phyloP scores from a whole-genome alignment of 2,329 filamentous ascomycete genomes.

The Parafenestella ontariensis region DNA sequence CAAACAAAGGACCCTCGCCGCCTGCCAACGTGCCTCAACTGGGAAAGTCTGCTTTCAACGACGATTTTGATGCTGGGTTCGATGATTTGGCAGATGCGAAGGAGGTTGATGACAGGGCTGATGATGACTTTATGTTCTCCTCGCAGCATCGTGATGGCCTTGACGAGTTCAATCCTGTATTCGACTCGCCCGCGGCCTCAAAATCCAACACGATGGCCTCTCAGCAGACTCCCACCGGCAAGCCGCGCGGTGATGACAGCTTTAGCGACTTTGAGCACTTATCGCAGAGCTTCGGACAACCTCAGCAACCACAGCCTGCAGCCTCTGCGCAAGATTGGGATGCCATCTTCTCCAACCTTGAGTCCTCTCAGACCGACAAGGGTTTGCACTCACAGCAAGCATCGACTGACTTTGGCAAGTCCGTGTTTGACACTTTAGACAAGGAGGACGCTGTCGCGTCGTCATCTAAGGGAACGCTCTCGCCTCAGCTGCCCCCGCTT shows the following conservation, averaged over 20 bases:
- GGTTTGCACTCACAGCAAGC: slow-evolving; percentile 39
- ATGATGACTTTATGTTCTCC: slow-evolving; percentile 82
- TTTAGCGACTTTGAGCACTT: slow-evolving; percentile 59
- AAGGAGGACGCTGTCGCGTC: slow-evolving; percentile 41
- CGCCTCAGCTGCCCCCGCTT: slow-evolving; percentile 52
- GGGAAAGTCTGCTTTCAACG: slow-evolving; percentile 67
- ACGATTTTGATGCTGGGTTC: slow-evolving; percentile 80
- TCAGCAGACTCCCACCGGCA: slow-evolving; percentile 51
- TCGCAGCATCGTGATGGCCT: slow-evolving; percentile 66
- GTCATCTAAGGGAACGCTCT: slow-evolving; percentile 32
- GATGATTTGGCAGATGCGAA: slow-evolving; percentile 84
- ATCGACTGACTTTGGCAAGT: slow-evolving; percentile 45
- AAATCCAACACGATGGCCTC: slow-evolving; percentile 57
- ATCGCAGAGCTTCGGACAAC: slow-evolving; percentile 50
- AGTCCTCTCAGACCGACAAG: slow-evolving; percentile 56
- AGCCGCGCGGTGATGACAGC: slow-evolving; percentile 51
- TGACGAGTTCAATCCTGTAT: slow-evolving; percentile 82
- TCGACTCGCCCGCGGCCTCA: slow-evolving; percentile 69
- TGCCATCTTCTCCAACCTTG: slow-evolving; percentile 84
- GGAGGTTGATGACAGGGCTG: slow-evolving; percentile 69
- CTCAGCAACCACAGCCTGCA: slow-evolving; percentile 50
- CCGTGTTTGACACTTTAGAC: slow-evolving; percentile 46
- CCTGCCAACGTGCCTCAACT: slow-evolving; percentile 44
- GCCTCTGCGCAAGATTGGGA: slow-evolving; percentile 81
- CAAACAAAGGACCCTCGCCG: slow-evolving; percentile 42